A percentile compares a stretch with the other conserved stretches of the same genome.
These are phyloP conservation scores for Pseudognaphalium luteoalbum DNA, from an alignment of 129 eudicot species.

Conservation along the genomic window DNA sequence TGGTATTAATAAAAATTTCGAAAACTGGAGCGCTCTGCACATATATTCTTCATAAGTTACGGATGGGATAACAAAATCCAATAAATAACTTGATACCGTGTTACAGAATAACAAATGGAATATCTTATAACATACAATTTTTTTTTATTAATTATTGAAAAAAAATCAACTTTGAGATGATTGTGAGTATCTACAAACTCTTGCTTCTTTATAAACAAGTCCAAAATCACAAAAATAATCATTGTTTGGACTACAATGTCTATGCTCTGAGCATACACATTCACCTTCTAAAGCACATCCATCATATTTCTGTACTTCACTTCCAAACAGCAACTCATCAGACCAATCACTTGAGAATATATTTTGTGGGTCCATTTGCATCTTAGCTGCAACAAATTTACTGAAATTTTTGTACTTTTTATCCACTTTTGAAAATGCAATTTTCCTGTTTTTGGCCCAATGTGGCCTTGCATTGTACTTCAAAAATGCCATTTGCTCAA, in stretches of 20 bases:
- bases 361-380: conserved; percentile 52
- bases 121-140: too few relatives aligned
- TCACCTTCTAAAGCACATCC: conserved; percentile 89
- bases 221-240: conserved; percentile 67
- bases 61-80: too few relatives aligned
- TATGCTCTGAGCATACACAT: conserved; percentile 72
- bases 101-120: too few relatives aligned
- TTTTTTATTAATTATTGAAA: too few relatives aligned
- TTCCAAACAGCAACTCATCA: conserved; percentile 62
- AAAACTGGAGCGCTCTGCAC: too few relatives aligned
- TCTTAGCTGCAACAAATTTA: conserved; percentile 57
- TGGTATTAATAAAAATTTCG: too few relatives aligned
- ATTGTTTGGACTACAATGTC: conserved; percentile 72
- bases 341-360: conserved; percentile 82
- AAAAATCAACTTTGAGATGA: conserved; percentile 30
- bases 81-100: too few relatives aligned
- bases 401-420: conserved; percentile 44
- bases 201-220: conserved; percentile 60
- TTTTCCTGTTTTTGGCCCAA: conserved; percentile 82
- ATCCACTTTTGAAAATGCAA: conserved; percentile 52
- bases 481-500: conserved; percentile 86
- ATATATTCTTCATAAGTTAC: too few relatives aligned
- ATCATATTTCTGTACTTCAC: conserved; percentile 32
- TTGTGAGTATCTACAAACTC: conserved; percentile 62
- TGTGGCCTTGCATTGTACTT: conserved; percentile 83